Conservation (phyloP, 129 eudicot genomes). For the Centaurea solstitialis region DNA sequence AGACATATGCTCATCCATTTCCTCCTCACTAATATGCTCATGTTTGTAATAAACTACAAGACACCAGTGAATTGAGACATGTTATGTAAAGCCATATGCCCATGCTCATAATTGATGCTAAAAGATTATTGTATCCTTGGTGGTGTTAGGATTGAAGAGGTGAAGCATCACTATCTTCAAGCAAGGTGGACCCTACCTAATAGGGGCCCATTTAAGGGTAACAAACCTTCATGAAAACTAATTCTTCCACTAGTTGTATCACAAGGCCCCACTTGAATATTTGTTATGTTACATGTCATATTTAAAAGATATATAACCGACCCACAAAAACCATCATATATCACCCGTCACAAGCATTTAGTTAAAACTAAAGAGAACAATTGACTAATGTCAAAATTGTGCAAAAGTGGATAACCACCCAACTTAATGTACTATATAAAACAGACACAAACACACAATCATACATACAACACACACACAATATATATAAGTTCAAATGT, state of each 20-base stretch:
- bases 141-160: background rate
- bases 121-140: background rate
- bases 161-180: background rate
- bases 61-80: background rate
- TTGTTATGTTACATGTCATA: background rate
- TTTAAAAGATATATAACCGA: background rate
- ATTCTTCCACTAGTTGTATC: background rate
- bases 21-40: background rate
- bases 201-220: background rate
- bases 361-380: background rate
- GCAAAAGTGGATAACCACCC: background rate
- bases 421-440: background rate
- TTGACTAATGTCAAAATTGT: background rate
- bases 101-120: background rate
- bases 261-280: background rate
- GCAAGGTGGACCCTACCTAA: background rate
- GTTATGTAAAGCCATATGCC: background rate
- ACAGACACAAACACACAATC: too few species aligned
- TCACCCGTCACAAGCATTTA: background rate
- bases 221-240: background rate
- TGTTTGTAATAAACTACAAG: background rate
- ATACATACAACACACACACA: too few species aligned
- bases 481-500: too few species aligned
- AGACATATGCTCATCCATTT: background rate
- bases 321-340: background rate